These are phyloP conservation scores for Brachypodium distachyon DNA, from an alignment of 202 grass and related monocot genomes.

Conservation along the genomic window DNA sequence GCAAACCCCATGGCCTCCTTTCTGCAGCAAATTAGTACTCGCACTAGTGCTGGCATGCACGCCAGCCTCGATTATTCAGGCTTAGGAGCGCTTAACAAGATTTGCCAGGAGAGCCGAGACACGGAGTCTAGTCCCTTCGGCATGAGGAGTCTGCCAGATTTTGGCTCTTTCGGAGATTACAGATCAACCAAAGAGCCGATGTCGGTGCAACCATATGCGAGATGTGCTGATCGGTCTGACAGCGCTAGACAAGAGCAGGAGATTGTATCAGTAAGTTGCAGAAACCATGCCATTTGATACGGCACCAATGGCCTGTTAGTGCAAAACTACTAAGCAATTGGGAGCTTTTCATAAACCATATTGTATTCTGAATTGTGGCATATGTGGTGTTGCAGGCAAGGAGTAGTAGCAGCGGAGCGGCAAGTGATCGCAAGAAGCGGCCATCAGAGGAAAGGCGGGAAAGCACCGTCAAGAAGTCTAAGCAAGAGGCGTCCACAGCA, in stretches of 20 bases:
- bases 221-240: slow-evolving; percentile 7
- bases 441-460: slow-evolving; percentile 53
- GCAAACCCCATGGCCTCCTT: slow-evolving; percentile 30
- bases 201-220: slow-evolving; percentile 24
- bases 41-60: slow-evolving; percentile 19
- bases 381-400: slow-evolving; percentile 44
- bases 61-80: slow-evolving; percentile 32
- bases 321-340: neutral
- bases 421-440: slow-evolving; percentile 58
- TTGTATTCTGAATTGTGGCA: neutral
- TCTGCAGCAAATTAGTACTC: slow-evolving; percentile 33
- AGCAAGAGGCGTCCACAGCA: slow-evolving; percentile 39
- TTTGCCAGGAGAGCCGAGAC: slow-evolving; percentile 26
- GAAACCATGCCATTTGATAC: neutral
- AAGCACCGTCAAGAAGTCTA: slow-evolving; percentile 51
- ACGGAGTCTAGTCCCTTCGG: slow-evolving; percentile 16
- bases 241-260: slow-evolving; percentile 46
- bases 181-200: slow-evolving; percentile 33
- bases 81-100: slow-evolving; percentile 29
- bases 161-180: slow-evolving; percentile 39
- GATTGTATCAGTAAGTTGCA: slow-evolving; percentile 22
- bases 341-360: neutral
- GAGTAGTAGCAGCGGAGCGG: slow-evolving; percentile 29
- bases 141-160: slow-evolving; percentile 39
- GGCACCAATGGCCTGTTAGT: neutral